Base-by-base conservation (phyloP, 495 filamentous ascomycete species). In the Trichodelitschia bisporula region DNA sequence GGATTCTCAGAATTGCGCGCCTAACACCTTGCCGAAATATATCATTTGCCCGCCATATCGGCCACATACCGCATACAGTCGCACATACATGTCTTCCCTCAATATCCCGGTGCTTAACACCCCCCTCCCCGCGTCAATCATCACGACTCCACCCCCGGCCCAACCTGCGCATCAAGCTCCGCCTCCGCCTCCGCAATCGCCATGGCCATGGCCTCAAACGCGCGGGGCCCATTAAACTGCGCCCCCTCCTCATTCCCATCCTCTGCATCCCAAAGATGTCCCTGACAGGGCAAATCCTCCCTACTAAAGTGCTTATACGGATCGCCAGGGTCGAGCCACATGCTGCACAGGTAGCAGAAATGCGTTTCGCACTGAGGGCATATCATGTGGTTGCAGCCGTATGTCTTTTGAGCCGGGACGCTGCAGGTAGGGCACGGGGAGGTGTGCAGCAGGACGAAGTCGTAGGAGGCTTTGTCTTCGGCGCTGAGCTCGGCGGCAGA, bases 331-430 rank as follows among this genome's bases (percentile, higher is more conserved):
- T 66, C 54, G n/a, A 97, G 59, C 73, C 80, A 97, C 9, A 66
- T 59, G 0, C 73, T 73, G 47, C 86, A 97, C 4, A 97, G 69
- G 43, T 95, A 97, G 50, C 86, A 97, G 43, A 93, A 97, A 48
- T 95, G 86, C 1, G 78, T 71, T 26, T 66, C 56, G 54, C 86
- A 97, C 33, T 74, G 69, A 49, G 73, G 79, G 47, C 86, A 97
- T 11, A 69, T 72, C 86, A 97, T 97, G 45, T 97, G 86, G 48
- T 97, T 97, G 65, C 86, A 97, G 19, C 86, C 86, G 41, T 77
- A 68, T 9, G 69, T 75, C 53, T 97, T 97, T 41, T 93, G 76
- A 14, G 69, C 70, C 0, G 76, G 77, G 1, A 72, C 66, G n/a
- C 54, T 62, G 48, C 86, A 97, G 3, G 77, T 82, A n/a, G 86